Evolutionary conservation across 1,284 basidiomycete species (phyloP).

Genomic region (Sporisorium scitamineum): DNA sequence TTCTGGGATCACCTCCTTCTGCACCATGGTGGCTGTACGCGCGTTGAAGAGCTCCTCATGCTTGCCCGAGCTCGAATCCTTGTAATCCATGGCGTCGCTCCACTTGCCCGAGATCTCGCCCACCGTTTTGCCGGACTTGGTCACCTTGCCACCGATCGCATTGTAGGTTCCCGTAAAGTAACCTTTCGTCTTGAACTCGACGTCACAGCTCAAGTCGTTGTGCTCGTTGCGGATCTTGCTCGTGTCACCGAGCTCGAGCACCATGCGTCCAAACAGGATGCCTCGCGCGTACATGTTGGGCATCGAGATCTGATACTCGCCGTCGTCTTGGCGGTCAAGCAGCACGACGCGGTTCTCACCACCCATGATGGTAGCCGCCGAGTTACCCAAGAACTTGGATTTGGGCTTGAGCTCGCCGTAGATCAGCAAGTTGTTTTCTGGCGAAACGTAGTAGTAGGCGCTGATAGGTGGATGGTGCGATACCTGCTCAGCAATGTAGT

Average conservation of each 20-base stretch:
- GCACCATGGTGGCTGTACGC: conserved; percentile 77
- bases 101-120: conserved; percentile 92
- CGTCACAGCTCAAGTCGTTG: conserved; percentile 80
- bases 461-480: conserved; percentile 95
- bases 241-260: conserved; percentile 92
- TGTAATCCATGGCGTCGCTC: conserved; percentile 91
- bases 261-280: conserved; percentile 98
- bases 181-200: conserved; percentile 98
- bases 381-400: conserved; percentile 93
- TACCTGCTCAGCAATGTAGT: conserved; percentile 93
- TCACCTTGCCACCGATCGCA: conserved; percentile 84
- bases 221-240: conserved; percentile 86
- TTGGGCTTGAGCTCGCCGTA: conserved; percentile 95
- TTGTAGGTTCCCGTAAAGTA: conserved; percentile 99
- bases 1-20: conserved; percentile 86
- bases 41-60: conserved; percentile 88
- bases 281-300: conserved; percentile 83
- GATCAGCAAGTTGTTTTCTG: conserved; percentile 82
- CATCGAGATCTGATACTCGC: conserved; percentile 67
- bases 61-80: conserved; percentile 74
- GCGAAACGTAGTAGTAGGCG: conserved; percentile 95
- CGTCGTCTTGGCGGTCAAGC: conserved; percentile 63
- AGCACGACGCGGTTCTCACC: conserved; percentile 78
- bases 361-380: conserved; percentile 78
- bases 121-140: conserved; percentile 77